phyloP scores from a whole-genome alignment of 1,284 basidiomycete genomes.

The Tausonia pullulans region DNA sequence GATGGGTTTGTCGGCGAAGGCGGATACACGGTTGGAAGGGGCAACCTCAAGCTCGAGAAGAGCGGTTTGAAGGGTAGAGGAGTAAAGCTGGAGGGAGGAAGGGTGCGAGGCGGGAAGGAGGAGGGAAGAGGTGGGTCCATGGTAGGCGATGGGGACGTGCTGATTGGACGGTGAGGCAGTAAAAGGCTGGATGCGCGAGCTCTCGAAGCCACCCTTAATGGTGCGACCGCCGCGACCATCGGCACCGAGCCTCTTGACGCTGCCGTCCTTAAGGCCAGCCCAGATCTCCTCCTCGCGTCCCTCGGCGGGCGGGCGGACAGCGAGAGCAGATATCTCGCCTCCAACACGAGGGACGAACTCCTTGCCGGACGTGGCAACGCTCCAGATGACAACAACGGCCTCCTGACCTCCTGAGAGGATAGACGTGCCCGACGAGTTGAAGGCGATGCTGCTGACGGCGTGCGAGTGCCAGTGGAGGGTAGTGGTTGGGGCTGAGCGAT shows the following conservation, averaged over 20 bases:
- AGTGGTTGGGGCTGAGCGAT: constrained; percentile 53
- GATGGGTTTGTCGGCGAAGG: constrained; percentile 65
- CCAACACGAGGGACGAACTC: constrained; percentile 90
- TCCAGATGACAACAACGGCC: constrained; percentile 91
- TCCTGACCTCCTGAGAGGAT: constrained; percentile 93
- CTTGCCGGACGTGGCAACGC: constrained; percentile 68
- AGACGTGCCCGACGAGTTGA: constrained; percentile 84
- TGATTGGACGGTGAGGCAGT: not conserved
- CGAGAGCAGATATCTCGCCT: constrained; percentile 59
- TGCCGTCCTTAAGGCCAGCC: constrained; percentile 70
- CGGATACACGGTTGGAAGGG: constrained; percentile 82
- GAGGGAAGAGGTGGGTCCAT: constrained; percentile 58
- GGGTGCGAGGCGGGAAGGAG: constrained; percentile 88
- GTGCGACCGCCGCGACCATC: constrained; percentile 50
- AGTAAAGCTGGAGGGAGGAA: constrained; percentile 85
- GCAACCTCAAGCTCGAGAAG: constrained; percentile 83
- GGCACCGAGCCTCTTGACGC: constrained; percentile 64
- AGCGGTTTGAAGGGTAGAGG: constrained; percentile 57
- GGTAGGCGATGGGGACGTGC: constrained; percentile 45
- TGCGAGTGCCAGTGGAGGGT: constrained; percentile 96
- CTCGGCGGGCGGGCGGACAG: constrained; percentile 46
- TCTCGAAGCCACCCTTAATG: constrained; percentile 13
- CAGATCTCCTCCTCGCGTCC: constrained; percentile 73
- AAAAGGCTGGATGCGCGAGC: constrained; percentile 36
- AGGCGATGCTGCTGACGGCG: constrained; percentile 76